Percentiles rank a stretch among this genome's conserved stretches.
Evolutionary conservation across 306 rosid species (phyloP).

Genomic region (Malus sieversii): DNA sequence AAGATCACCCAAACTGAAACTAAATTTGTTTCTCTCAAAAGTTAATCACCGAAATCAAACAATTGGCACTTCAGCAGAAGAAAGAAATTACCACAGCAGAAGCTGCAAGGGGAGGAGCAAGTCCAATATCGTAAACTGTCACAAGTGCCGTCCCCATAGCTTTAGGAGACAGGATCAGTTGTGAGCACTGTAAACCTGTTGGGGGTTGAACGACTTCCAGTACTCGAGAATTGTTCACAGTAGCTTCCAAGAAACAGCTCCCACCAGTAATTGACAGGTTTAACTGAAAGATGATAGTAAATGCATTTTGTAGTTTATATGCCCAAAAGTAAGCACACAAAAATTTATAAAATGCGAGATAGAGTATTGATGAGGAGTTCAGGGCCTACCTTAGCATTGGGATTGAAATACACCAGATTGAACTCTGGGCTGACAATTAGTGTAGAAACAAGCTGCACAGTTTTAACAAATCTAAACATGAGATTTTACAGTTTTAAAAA

Average conservation of each 20-base stretch:
- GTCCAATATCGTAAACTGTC: constrained; percentile 70
- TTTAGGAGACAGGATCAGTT: constrained; percentile 62
- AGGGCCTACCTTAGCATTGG: constrained; percentile 62
- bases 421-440: constrained; percentile 68
- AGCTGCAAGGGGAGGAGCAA: constrained; percentile 62
- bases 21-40: not conserved
- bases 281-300: constrained; percentile 32
- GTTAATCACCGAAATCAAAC: too few species aligned
- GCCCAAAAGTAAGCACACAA: not conserved
- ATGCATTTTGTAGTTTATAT: not conserved
- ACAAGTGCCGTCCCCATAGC: constrained; percentile 74
- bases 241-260: constrained; percentile 85
- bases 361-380: not conserved
- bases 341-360: not conserved
- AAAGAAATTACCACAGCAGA: constrained; percentile 62
- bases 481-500: constrained; percentile 25
- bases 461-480: constrained; percentile 25
- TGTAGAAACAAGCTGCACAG: constrained; percentile 81
- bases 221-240: constrained; percentile 67
- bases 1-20: not conserved
- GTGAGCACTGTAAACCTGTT: constrained; percentile 52
- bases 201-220: constrained; percentile 65
- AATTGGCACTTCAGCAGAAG: constrained; percentile 2
- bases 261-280: constrained; percentile 80
- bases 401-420: constrained; percentile 65